Evolutionary conservation across 169 alveolate species (phyloP), one percentile per base, ranked within the genome.

Genomic region (Eimeria falciformis): DNA sequence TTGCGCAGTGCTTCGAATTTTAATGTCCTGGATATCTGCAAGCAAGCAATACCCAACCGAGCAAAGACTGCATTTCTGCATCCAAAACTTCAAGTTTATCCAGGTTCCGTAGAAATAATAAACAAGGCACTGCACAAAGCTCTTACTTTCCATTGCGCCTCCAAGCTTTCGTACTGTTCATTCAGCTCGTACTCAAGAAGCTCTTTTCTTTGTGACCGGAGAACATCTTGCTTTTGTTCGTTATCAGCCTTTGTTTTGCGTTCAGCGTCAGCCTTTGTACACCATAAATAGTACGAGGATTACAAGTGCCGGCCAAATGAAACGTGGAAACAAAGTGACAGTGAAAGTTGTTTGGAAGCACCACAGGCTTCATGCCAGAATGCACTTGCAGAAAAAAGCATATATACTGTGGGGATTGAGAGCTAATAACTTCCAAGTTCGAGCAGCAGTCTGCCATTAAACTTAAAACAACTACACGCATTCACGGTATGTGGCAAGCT

Each of bases 91-190:
- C 40, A 33, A 1, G 40, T 33, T 33, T 2, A 33, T 33, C 40
- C 40, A 33, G 40, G 40, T 33, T 33, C 40, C 4, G 40, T 2
- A 33, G 2, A 33, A 2, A 33, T 33, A 71, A 37, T 37, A 12
- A 33, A 0, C n/a, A n/a, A 29, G 33, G 62, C 0, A 21, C 58
- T n/a, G 62, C 40, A 18, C 45, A 21, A 43, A 21, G n/a, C 7
- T 53, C 89, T 33, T 25, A 53, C 89, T 62, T 79, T 79, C 89
- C 89, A 79, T 37, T 79, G 89, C 27, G 75, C 73, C 75, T 79
- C 89, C 55, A 79, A 17, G 25, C 50, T 21, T 50, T 53, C 58
- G 21, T 53, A 29, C 37, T 79, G 75, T 33, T 47, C 17, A 29
- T 79, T 27, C 6, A 50, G 71, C n/a, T 50, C 89, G 5, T 47